phyloP scores from a whole-genome alignment of 306 rosid genomes.

The Quercus gilva region DNA sequence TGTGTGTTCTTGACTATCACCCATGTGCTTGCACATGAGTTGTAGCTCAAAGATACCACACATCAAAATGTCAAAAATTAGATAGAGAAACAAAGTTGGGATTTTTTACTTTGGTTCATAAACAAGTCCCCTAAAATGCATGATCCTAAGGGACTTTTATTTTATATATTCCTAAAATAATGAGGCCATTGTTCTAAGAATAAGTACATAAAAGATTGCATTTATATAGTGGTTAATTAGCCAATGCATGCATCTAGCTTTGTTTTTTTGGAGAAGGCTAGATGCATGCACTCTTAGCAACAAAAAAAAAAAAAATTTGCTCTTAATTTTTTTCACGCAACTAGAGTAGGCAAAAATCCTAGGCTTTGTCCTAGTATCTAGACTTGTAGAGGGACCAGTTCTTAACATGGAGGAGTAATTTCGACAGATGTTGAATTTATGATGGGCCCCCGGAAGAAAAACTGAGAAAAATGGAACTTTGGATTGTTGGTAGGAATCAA shows the following conservation, averaged over 20 bases:
- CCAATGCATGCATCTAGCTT: too few species aligned
- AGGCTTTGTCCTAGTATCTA: not conserved
- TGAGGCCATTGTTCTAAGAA: not conserved
- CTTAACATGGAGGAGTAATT: not conserved
- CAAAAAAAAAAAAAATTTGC: not conserved
- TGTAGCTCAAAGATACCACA: constrained; percentile 24
- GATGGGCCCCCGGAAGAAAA: not conserved
- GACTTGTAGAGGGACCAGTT: not conserved
- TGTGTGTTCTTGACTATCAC: constrained; percentile 32
- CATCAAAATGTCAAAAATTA: constrained; percentile 7
- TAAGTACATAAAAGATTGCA: not conserved
- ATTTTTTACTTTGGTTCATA: constrained; percentile 4
- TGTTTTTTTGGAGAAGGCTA: too few species aligned
- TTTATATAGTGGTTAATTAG: too few species aligned
- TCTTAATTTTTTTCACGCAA: not conserved
- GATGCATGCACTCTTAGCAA: too few species aligned
- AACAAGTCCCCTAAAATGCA: constrained; percentile 10
- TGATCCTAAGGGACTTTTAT: not conserved
- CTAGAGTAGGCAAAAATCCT: not conserved
- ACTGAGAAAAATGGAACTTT: not conserved
- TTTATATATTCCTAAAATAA: not conserved
- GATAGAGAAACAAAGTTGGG: not conserved
- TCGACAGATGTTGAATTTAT: not conserved
- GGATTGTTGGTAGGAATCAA: not conserved
- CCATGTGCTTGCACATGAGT: constrained; percentile 49